A percentile compares a stretch with the other conserved stretches of the same genome.
Conservation (phyloP, 495 filamentous ascomycete genomes). For the Penicillium coffeae region DNA sequence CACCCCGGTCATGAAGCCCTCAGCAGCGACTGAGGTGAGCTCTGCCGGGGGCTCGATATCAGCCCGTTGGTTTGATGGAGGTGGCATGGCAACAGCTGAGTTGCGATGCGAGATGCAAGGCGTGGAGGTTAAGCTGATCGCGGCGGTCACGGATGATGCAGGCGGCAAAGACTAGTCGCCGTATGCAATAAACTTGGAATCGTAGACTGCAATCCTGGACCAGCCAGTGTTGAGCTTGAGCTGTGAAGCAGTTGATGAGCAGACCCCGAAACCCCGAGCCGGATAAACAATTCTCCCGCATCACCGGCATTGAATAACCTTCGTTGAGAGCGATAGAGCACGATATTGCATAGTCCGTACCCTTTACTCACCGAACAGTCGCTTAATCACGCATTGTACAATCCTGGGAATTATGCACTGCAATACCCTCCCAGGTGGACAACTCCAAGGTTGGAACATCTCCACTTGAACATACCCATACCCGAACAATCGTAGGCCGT, state of each 20-base stretch:
- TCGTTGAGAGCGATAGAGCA: too few relatives aligned
- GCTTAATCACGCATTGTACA: too few relatives aligned
- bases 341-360: too few relatives aligned
- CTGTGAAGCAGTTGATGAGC: not conserved
- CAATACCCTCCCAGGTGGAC: too few relatives aligned
- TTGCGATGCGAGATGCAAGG: conserved; percentile 7
- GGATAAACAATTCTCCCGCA: conserved; percentile 28
- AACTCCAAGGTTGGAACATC: too few relatives aligned
- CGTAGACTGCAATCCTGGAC: conserved; percentile 11
- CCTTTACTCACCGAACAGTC: too few relatives aligned
- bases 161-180: not conserved
- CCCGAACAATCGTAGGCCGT: too few relatives aligned
- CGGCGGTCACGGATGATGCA: too few relatives aligned
- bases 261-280: conserved; percentile 7
- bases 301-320: too few relatives aligned
- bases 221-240: conserved; percentile 15
- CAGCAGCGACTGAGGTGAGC: conserved; percentile 37
- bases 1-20: conserved; percentile 43
- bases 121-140: not conserved
- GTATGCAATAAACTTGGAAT: too few relatives aligned
- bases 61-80: conserved; percentile 33
- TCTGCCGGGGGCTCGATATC: conserved; percentile 42
- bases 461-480: too few relatives aligned
- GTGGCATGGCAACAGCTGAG: conserved; percentile 27
- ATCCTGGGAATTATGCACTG: too few relatives aligned